Evolutionary conservation across 345 rosid genomes (phyloP), one percentile per base, ranked within the genome.

Genomic region (Aquilaria sinensis): DNA sequence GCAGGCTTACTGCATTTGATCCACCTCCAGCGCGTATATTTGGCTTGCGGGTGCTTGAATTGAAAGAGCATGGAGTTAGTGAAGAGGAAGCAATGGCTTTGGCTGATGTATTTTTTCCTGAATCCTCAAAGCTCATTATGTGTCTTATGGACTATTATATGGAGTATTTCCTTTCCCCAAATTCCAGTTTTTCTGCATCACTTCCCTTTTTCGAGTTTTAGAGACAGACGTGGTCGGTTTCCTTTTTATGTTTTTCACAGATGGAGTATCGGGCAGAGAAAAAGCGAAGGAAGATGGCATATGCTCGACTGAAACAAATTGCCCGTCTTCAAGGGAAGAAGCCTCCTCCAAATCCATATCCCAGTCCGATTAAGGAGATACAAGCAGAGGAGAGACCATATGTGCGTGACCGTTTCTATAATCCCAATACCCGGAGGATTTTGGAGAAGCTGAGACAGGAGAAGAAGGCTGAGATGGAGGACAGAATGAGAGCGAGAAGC

Each of bases 311-410:
- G 77, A 90, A 80, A 70, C 74, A 82, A 75, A 84, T 88, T 56
- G 82, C 90, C 1, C 72, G 66, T 64, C 51, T 79, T 47, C 91
- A 75, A 72, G 92, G 90, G 23, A 94, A 83, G 74, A 70, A 29
- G 31, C 95, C 89, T 30, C 97, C 95, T 45, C 95, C 96, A 31
- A 85, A 83, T 74, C 96, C 96, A 5, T 88, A 78, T 74, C 80
- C 83, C 30, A 86, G 87, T 72, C 70, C 85, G 32, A 68, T 81
- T n/a, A 85, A 77, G 64, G 95, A 81, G 72, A 74, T 75, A 52
- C 92, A 84, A 80, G 80, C 71, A 2, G 81, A 70, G 67, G 83
- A 74, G 75, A 86, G 63, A 67, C 80, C 70, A 76, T 67, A 74
- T 14, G 80, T 80, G 5, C 79, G 56, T 7, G 87, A 75, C 33